phyloP scores from a whole-genome alignment of 768 basidiomycete genomes.

The Serendipita indica region DNA sequence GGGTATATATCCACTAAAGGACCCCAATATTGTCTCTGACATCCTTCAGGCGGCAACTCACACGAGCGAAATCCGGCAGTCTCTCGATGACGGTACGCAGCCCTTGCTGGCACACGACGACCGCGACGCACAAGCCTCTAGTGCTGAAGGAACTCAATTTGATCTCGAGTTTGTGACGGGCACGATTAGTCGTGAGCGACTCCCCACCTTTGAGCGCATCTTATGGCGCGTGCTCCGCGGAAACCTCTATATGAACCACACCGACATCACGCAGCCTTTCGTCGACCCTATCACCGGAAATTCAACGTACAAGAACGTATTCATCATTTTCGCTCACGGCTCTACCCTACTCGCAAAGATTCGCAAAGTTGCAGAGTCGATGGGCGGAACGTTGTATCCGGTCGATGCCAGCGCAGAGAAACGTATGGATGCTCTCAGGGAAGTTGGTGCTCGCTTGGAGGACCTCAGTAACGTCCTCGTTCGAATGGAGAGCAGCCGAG shows the following conservation, averaged over 20 bases:
- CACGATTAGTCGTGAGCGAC: slow-evolving; percentile 81
- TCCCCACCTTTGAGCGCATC: slow-evolving; percentile 91
- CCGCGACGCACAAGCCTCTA: slow-evolving; percentile 46
- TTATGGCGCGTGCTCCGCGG: slow-evolving; percentile 96
- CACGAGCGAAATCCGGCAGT: slow-evolving; percentile 65
- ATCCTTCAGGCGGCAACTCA: slow-evolving; percentile 54
- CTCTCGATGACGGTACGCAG: slow-evolving; percentile 82
- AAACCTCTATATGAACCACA: slow-evolving; percentile 98
- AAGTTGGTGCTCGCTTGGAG: slow-evolving; percentile 77
- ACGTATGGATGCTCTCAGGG: slow-evolving; percentile 75
- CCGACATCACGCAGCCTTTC: slow-evolving; percentile 86
- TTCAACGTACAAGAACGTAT: slow-evolving; percentile 93
- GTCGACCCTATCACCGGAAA: slow-evolving; percentile 68
- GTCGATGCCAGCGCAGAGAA: slow-evolving; percentile 92
- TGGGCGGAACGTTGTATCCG: slow-evolving; percentile 93
- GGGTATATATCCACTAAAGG: too few relatives aligned
- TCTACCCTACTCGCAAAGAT: slow-evolving; percentile 87
- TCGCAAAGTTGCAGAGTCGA: slow-evolving; percentile 95
- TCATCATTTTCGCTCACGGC: slow-evolving; percentile 98
- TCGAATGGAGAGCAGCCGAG: slow-evolving; percentile 74
- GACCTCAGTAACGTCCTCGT: slow-evolving; percentile 80
- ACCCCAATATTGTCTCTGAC: slow-evolving; percentile 5
- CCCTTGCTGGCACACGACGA: slow-evolving; percentile 89
- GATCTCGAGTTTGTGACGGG: slow-evolving; percentile 98
- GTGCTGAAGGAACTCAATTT: slow-evolving; percentile 40